These are phyloP conservation scores for Orbilia brochopaga DNA, from an alignment of 2,329 filamentous ascomycete species.

Conservation along the genomic window DNA sequence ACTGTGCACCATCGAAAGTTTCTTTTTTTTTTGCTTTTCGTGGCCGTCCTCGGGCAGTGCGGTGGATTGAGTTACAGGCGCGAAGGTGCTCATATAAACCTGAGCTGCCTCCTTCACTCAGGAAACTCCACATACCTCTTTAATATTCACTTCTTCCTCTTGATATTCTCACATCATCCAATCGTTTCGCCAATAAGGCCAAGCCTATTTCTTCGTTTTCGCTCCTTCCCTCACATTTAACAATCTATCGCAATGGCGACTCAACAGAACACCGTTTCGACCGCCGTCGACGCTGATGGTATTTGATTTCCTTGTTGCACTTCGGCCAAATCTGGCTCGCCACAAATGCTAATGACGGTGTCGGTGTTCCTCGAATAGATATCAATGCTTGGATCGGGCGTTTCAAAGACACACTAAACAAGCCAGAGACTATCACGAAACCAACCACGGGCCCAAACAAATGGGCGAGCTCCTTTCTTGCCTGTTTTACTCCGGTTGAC, in stretches of 20 bases:
- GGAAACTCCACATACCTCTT: conserved; percentile 20
- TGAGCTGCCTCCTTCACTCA: conserved; percentile 23
- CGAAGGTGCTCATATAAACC: conserved; percentile 48
- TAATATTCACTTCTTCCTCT: conserved; percentile 36
- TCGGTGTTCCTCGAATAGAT: conserved; percentile 20
- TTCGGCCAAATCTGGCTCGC: neutral
- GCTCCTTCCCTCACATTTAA: conserved; percentile 21
- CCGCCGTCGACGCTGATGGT: conserved; percentile 45
- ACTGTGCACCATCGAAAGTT: conserved; percentile 29
- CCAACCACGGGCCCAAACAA: conserved; percentile 46
- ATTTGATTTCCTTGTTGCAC: neutral
- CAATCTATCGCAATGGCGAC: conserved; percentile 31
- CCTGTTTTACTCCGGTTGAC: conserved; percentile 39
- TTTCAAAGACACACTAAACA: conserved; percentile 47
- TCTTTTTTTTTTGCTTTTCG: conserved; percentile 17
- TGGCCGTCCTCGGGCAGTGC: conserved; percentile 6
- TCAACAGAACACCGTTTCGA: conserved; percentile 41
- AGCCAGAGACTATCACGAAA: conserved; percentile 49
- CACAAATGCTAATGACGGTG: neutral
- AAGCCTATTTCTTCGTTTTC: conserved; percentile 26
- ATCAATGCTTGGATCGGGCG: conserved; percentile 46
- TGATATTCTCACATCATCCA: conserved; percentile 8
- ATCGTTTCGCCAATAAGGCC: conserved; percentile 1
- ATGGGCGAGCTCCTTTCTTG: conserved; percentile 29
- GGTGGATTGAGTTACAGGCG: conserved; percentile 8